phyloP scores from a whole-genome alignment of 176 grass and related monocot genomes.

The Pharus latifolius region DNA sequence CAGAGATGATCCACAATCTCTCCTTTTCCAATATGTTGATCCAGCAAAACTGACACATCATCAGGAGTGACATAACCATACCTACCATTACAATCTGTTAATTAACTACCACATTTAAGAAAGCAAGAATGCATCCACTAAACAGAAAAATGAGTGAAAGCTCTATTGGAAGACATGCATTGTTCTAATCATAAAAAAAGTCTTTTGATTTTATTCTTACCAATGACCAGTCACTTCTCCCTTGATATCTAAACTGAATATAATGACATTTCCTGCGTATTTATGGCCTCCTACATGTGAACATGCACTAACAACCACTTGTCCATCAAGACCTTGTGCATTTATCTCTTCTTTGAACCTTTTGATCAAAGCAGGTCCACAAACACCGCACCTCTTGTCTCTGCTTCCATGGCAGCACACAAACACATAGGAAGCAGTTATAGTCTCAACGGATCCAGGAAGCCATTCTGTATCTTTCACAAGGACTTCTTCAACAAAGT shows the following conservation, averaged over 20 bases:
- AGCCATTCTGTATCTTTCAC: conserved; percentile 81
- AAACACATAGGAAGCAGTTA: conserved; percentile 75
- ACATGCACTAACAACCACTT: conserved; percentile 72
- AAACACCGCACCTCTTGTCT: conserved; percentile 85
- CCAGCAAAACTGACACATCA: conserved; percentile 70
- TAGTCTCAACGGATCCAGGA: conserved; percentile 54
- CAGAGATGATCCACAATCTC: conserved; percentile 69
- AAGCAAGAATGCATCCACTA: not conserved
- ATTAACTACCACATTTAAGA: not conserved
- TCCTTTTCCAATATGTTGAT: conserved; percentile 76
- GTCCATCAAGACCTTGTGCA: conserved; percentile 33
- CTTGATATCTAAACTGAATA: conserved; percentile 49
- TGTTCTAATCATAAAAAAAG: not conserved
- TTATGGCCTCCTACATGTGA: conserved; percentile 96
- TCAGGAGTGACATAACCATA: conserved; percentile 98
- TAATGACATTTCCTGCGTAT: conserved; percentile 94
- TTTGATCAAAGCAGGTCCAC: conserved; percentile 74
- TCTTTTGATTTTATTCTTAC: conserved; percentile 37
- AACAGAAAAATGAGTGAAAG: not conserved
- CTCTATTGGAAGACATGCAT: too few species aligned
- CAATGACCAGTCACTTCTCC: conserved; percentile 85
- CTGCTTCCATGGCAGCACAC: conserved; percentile 83
- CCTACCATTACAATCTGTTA: conserved; percentile 51
- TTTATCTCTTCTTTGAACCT: conserved; percentile 78
- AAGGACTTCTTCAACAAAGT: conserved; percentile 90